Base-by-base conservation (phyloP, 2,329 filamentous ascomycete genomes). In the Coccinonectria pachysandricola region DNA sequence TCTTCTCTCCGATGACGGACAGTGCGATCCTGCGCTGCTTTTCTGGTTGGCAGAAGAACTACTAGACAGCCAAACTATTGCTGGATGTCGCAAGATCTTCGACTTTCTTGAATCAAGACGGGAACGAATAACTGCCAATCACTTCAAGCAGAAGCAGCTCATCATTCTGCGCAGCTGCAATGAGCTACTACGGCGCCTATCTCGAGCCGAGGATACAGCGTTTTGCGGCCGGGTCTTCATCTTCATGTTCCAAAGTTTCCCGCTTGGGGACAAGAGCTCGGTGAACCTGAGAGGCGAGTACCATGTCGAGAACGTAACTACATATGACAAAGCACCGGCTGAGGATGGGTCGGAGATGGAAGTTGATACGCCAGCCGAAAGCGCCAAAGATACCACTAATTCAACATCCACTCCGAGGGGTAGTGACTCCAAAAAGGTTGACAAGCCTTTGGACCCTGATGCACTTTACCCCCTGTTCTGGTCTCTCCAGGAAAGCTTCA, bases 211-310 rank as follows among this genome's bases (percentile, higher is more conserved):
- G 52, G 91, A 98, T 54, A 92, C 91, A 0, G 86, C 92, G 1
- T 98, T 99, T 51, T 98, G 91, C 48, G 91, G 91, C 10, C 74
- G 91, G 19, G 91, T 99, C 14, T 96, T 96, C 55, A 95, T 98
- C 38, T 99, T 95, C 55, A 74, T 98, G 50, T 98, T 96, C 55
- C 91, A 98, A 53, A 93, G 86, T 53, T 96, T 98, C 47, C 91
- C 91, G 2, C 65, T 98, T 0, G 88, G 88, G 16, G 92, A 98
- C 56, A 91, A 88, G 52, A 96, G 91, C 52, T 95, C 91, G 1
- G 91, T 98, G 25, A 99, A 99, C 48, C 66, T 96, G 19, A 75
- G 91, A 26, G 91, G 91, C 42, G 88, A 96, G 58, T 99, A 91
- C 42, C 91, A 99, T 48, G 75, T 82, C 14, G 91, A 96, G 46